A percentile compares a stretch with the other conserved stretches of the same genome.
Evolutionary conservation across 1,284 basidiomycete species (phyloP).

Genomic region (Meripilus lineatus): DNA sequence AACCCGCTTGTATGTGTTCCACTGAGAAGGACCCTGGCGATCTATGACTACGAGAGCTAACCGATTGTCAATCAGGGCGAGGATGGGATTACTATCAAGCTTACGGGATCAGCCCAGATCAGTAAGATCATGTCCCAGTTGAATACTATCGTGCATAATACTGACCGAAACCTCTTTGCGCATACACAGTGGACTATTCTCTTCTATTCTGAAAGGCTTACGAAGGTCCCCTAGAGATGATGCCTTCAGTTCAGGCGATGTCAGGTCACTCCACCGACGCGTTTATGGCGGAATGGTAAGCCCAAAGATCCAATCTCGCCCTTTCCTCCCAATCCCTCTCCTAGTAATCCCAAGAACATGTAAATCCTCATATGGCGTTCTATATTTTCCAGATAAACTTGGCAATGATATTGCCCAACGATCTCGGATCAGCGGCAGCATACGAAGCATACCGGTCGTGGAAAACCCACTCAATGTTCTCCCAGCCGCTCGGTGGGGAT

Average conservation of each 20-base stretch:
- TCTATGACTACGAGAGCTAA: conserved; percentile 6
- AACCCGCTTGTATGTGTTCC: too few species aligned
- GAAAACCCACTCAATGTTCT: conserved; percentile 48
- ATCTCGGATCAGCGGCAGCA: conserved; percentile 64
- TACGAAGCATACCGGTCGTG: conserved; percentile 65
- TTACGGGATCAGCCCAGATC: conserved; percentile 48
- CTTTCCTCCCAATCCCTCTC: conserved; percentile 1
- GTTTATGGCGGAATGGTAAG: conserved; percentile 52
- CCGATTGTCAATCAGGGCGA: conserved; percentile 37
- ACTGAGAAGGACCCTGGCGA: conserved; percentile 15
- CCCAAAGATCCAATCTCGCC: conserved; percentile 14
- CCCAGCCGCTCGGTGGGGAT: conserved; percentile 49
- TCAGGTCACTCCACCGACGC: conserved; percentile 51
- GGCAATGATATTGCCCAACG: conserved; percentile 37
- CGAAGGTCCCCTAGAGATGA: conserved; percentile 32
- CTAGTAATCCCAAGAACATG: background rate
- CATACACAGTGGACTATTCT: too few species aligned
- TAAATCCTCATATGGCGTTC: background rate
- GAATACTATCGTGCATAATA: conserved; percentile 6
- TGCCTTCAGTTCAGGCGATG: conserved; percentile 51
- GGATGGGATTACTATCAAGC: conserved; percentile 60
- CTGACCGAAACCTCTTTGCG: conserved; percentile 37
- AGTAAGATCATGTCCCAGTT: conserved; percentile 37
- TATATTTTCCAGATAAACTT: conserved; percentile 31
- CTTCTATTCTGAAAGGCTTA: conserved; percentile 50